These are phyloP conservation scores for Vararia minispora DNA, from an alignment of 768 basidiomycete species.

Conservation along the genomic window DNA sequence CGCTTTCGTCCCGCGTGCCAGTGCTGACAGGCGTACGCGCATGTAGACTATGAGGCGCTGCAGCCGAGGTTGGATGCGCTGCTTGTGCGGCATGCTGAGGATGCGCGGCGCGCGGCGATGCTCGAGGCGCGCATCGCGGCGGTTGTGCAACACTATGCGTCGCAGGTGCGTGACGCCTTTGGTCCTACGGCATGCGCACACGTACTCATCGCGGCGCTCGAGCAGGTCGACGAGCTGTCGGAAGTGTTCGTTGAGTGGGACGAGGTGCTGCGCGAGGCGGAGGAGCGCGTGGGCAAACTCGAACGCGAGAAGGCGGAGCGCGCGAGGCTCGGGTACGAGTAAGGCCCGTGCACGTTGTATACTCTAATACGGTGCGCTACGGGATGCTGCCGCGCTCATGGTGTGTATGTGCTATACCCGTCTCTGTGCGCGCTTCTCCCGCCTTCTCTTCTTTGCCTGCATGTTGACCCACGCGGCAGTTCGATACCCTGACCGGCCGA, in stretches of 20 bases:
- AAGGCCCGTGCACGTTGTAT: too few species aligned
- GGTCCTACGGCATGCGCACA: neutral
- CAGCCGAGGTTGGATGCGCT: conserved; percentile 59
- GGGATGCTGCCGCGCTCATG: too few species aligned
- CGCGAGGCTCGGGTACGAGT: conserved; percentile 49
- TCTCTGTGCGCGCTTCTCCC: too few species aligned
- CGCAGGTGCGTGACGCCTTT: conserved; percentile 39
- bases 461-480: too few species aligned
- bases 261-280: conserved; percentile 57
- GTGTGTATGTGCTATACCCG: too few species aligned
- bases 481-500: too few species aligned
- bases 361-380: too few species aligned
- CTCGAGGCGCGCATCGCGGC: conserved; percentile 57
- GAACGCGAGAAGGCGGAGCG: conserved; percentile 55
- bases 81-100: conserved; percentile 46
- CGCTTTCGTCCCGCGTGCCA: neutral
- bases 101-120: conserved; percentile 39
- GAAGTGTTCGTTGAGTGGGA: conserved; percentile 84
- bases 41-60: conserved; percentile 48
- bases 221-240: conserved; percentile 68
- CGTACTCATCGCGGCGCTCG: neutral
- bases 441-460: too few species aligned
- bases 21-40: neutral
- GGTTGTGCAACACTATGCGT: conserved; percentile 60
- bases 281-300: conserved; percentile 42